phyloP scores from a whole-genome alignment of 2,329 filamentous ascomycete genomes.

The Penicillium frequentans region DNA sequence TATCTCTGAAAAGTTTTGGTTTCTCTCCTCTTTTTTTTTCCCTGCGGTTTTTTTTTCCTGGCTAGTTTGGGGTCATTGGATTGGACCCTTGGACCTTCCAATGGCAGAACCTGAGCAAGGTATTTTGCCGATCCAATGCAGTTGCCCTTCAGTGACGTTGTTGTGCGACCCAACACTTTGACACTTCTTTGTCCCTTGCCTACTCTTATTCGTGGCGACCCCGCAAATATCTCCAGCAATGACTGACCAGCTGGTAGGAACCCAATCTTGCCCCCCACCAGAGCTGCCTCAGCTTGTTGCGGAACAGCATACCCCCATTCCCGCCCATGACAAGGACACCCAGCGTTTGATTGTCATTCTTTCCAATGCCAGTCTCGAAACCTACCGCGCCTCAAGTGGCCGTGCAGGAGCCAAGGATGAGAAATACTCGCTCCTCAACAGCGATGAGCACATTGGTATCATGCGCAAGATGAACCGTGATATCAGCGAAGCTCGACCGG shows the following conservation, averaged over 20 bases:
- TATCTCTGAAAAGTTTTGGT: conserved; percentile 10
- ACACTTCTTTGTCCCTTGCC: background rate
- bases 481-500: conserved; percentile 94
- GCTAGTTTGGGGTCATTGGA: background rate
- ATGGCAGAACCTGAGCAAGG: background rate
- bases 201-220: background rate
- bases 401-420: conserved; percentile 70
- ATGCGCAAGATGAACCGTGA: conserved; percentile 99
- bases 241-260: conserved; percentile 59
- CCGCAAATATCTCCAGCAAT: conserved; percentile 7
- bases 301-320: conserved; percentile 84
- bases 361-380: conserved; percentile 95
- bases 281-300: conserved; percentile 88
- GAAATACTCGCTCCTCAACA: conserved; percentile 97
- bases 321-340: conserved; percentile 83
- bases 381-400: conserved; percentile 83
- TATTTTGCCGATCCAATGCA: background rate
- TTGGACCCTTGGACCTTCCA: background rate
- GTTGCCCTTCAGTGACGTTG: background rate
- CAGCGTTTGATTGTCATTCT: conserved; percentile 92
- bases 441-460: conserved; percentile 97
- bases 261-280: conserved; percentile 91
- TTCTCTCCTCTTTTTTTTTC: background rate
- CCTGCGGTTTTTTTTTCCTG: conserved; percentile 2
- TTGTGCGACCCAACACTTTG: background rate